These are phyloP conservation scores for Nicotiana sylvestris DNA, from an alignment of 257 asterid species.

Conservation along the genomic window DNA sequence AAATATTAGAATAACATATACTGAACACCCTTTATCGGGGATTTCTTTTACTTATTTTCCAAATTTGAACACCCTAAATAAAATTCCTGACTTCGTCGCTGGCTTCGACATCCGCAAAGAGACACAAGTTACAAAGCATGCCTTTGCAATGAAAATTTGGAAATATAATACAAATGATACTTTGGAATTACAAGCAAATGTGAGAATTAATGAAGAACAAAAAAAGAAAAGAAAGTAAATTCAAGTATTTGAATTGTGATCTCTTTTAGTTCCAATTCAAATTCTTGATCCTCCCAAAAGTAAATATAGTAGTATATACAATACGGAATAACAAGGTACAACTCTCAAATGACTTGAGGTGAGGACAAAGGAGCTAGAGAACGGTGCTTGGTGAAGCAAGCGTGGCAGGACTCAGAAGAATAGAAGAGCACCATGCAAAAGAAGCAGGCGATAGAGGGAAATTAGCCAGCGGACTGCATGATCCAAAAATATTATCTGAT, in stretches of 20 bases:
- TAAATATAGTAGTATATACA: too few species aligned
- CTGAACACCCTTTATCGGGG: too few species aligned
- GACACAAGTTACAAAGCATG: background rate
- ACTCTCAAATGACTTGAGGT: background rate
- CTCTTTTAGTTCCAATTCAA: background rate
- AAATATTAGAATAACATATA: too few species aligned
- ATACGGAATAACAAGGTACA: background rate
- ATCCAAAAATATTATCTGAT: conserved; percentile 25
- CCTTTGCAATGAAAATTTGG: too few species aligned
- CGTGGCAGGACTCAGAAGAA: conserved; percentile 52
- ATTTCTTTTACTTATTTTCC: too few species aligned
- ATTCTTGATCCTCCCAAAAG: background rate
- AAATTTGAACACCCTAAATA: too few species aligned
- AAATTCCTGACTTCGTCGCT: too few species aligned
- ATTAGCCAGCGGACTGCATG: conserved; percentile 27
- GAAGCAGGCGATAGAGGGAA: conserved; percentile 55
- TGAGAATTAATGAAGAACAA: too few species aligned
- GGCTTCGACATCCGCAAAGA: background rate
- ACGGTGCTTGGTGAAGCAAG: conserved; percentile 24
- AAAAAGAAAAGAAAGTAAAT: background rate
- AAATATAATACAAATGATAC: too few species aligned
- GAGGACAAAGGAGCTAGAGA: background rate
- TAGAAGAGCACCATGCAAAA: conserved; percentile 60
- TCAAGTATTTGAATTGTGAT: background rate
- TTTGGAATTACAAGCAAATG: too few species aligned